Percentiles rank a stretch among this genome's conserved stretches.
Conservation (phyloP, 306 rosid species). For the Cucumis cinereus region DNA sequence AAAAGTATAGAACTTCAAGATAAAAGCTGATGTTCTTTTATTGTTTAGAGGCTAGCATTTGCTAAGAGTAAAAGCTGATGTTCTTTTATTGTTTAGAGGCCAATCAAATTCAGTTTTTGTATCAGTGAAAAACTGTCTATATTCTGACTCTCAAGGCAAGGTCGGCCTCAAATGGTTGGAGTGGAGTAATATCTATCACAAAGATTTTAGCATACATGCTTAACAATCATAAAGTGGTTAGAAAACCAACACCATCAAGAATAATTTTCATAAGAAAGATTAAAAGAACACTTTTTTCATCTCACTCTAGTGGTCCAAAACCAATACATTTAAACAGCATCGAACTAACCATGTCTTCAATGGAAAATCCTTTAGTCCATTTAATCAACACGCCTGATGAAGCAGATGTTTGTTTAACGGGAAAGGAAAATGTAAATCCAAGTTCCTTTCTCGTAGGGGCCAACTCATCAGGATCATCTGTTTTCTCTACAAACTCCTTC, state of each 20-base stretch:
- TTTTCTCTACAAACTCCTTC: slow-evolving; percentile 51
- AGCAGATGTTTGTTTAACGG: slow-evolving; percentile 62
- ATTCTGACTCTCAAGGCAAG: neutral
- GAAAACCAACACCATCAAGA: neutral
- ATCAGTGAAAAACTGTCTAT: neutral
- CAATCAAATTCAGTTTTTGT: neutral
- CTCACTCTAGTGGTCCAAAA: neutral
- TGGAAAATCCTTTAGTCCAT: slow-evolving; percentile 82
- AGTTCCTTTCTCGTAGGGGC: slow-evolving; percentile 44
- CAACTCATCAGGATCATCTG: slow-evolving; percentile 30
- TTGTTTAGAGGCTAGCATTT: neutral
- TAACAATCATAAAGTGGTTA: neutral
- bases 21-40: neutral
- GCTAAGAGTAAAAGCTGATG: neutral
- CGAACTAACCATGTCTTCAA: slow-evolving; percentile 62
- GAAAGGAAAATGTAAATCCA: slow-evolving; percentile 93
- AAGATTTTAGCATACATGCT: neutral
- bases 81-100: neutral
- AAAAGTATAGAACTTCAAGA: neutral
- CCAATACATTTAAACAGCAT: slow-evolving; percentile 12
- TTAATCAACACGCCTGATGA: slow-evolving; percentile 73
- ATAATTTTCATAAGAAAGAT: neutral
- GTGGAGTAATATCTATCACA: neutral
- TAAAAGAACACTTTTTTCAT: neutral
- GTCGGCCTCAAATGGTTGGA: neutral